phyloP scores from a whole-genome alignment of 768 basidiomycete genomes.

The Artomyces pyxidatus region DNA sequence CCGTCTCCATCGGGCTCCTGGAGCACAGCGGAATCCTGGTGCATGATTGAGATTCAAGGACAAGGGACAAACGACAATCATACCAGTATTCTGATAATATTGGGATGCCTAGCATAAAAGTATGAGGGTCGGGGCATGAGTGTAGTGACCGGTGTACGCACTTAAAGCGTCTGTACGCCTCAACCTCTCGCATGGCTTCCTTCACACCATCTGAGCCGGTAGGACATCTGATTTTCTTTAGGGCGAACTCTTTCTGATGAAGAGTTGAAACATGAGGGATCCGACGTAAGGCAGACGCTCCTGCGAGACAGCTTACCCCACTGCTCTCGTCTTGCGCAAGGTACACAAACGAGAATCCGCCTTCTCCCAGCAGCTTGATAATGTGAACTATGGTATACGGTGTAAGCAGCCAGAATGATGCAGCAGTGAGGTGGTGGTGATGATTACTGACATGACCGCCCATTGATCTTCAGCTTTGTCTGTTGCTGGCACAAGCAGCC shows the following conservation, averaged over 20 bases:
- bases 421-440: neutral
- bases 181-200: slow-evolving; percentile 83
- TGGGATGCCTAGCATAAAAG: slow-evolving; percentile 60
- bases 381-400: slow-evolving; percentile 58
- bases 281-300: slow-evolving; percentile 2
- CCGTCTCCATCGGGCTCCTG: slow-evolving; percentile 92
- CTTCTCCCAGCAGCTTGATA: slow-evolving; percentile 89
- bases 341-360: slow-evolving; percentile 91
- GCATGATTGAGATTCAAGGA: slow-evolving; percentile 11
- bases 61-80: slow-evolving; percentile 6
- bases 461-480: slow-evolving; percentile 91
- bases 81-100: slow-evolving; percentile 92
- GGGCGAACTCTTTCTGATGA: slow-evolving; percentile 76
- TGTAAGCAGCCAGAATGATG: neutral
- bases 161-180: slow-evolving; percentile 94
- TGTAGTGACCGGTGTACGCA: slow-evolving; percentile 30
- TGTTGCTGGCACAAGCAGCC: slow-evolving; percentile 76
- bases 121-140: neutral
- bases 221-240: slow-evolving; percentile 96
- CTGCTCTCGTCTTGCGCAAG: slow-evolving; percentile 81
- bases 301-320: slow-evolving; percentile 43
- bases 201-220: slow-evolving; percentile 82
- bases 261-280: neutral
- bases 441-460: slow-evolving; percentile 85
- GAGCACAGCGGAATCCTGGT: slow-evolving; percentile 85